Conservation (phyloP, 176 grass and related monocot species). For the Oryza coarctata region DNA sequence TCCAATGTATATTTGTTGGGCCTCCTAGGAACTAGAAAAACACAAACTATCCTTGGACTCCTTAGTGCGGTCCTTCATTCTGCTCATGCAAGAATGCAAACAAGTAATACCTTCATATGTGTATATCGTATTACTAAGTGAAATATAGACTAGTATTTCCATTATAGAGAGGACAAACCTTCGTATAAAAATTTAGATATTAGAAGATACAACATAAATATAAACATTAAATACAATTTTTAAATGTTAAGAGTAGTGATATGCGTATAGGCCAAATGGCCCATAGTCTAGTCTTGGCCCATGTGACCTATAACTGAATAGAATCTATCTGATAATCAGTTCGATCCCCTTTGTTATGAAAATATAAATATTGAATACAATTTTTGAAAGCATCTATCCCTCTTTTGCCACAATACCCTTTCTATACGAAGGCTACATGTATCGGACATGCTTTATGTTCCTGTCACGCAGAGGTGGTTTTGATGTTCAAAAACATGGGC, state of each 20-base stretch:
- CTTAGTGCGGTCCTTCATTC: slow-evolving; percentile 99
- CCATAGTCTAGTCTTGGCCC: no score
- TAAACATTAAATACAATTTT: background rate
- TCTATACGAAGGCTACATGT: background rate
- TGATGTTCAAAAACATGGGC: slow-evolving; percentile 54
- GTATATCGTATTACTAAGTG: slow-evolving; percentile 21
- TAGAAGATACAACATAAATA: slow-evolving; percentile 21
- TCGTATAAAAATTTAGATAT: background rate
- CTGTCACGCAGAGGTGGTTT: slow-evolving; percentile 60
- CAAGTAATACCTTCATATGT: slow-evolving; percentile 53
- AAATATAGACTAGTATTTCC: slow-evolving; percentile 1
- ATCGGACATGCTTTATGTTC: background rate
- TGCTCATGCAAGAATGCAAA: slow-evolving; percentile 78
- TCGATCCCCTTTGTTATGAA: no score
- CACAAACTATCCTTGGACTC: slow-evolving; percentile 97
- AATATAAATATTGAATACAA: slow-evolving; percentile 2
- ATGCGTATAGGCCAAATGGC: no score
- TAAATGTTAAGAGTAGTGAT: no score
- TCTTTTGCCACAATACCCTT: slow-evolving; percentile 6
- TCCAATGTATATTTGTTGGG: slow-evolving; percentile 59
- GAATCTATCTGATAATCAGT: no score
- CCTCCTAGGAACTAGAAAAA: slow-evolving; percentile 96
- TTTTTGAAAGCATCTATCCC: slow-evolving; percentile 7
- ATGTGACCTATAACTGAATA: no score
- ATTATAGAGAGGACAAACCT: background rate